These are phyloP conservation scores for Tolypocladium pustulatum DNA, from an alignment of 2,329 filamentous ascomycete species.

Conservation along the genomic window DNA sequence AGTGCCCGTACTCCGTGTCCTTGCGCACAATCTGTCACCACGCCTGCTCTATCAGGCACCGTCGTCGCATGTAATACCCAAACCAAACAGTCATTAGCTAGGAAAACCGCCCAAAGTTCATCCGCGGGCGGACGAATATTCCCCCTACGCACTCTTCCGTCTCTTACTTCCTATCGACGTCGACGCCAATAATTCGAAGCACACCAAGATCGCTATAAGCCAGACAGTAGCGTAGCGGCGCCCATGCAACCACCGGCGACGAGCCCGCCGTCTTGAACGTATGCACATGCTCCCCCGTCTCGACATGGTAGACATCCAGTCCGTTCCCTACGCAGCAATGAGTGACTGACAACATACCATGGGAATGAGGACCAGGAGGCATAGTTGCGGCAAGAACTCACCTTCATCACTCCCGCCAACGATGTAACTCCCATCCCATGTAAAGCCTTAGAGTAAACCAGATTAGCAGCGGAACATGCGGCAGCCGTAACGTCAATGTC, in stretches of 20 bases:
- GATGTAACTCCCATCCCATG: slow-evolving; percentile 66
- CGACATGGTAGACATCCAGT: slow-evolving; percentile 60
- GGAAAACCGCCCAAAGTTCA: not conserved
- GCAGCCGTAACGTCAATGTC: not conserved
- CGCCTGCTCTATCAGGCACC: not conserved
- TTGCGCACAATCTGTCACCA: not conserved
- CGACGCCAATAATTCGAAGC: slow-evolving; percentile 57
- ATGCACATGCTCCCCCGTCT: slow-evolving; percentile 63
- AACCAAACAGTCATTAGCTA: not conserved
- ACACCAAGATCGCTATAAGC: slow-evolving; percentile 62
- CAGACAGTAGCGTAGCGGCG: slow-evolving; percentile 62
- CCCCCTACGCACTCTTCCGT: too few species aligned
- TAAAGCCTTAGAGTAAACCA: slow-evolving; percentile 44
- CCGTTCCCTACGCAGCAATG: slow-evolving; percentile 35
- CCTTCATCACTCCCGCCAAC: slow-evolving; percentile 67
- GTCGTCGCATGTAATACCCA: not conserved
- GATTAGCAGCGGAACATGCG: not conserved
- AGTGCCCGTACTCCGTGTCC: not conserved
- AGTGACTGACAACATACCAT: not conserved
- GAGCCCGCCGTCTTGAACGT: slow-evolving; percentile 58
- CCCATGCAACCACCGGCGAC: slow-evolving; percentile 62
- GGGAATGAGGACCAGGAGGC: not conserved
- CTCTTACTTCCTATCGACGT: slow-evolving; percentile 29
- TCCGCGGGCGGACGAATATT: not conserved
- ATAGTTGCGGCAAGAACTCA: slow-evolving; percentile 14